Evolutionary conservation across 805 yeast species (phyloP).

Genomic region (Saccharomycopsis capsularis): DNA sequence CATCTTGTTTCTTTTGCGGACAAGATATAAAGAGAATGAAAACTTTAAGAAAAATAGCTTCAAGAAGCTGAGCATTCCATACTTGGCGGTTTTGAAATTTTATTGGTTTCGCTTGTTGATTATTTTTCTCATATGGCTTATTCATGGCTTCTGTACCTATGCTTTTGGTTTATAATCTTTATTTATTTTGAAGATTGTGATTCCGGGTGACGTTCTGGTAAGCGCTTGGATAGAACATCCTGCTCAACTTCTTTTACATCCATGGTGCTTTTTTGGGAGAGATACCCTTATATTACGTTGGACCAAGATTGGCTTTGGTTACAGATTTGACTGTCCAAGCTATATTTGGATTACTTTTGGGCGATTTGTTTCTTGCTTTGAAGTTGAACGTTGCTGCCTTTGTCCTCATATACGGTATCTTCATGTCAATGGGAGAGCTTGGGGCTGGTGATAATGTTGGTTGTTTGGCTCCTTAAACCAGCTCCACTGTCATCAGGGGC

Average conservation of each 20-base stretch:
- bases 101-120: constrained; percentile 75
- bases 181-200: constrained; percentile 51
- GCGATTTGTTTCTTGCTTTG: constrained; percentile 55
- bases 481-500: constrained; percentile 84
- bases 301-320: constrained; percentile 78
- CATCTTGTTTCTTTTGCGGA: constrained; percentile 67
- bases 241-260: constrained; percentile 76
- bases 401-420: constrained; percentile 83
- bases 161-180: constrained; percentile 84
- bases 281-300: constrained; percentile 73
- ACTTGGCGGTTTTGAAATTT: constrained; percentile 60
- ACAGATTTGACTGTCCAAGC: constrained; percentile 70
- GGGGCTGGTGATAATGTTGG: constrained; percentile 95
- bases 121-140: constrained; percentile 79
- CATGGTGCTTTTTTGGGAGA: constrained; percentile 92
- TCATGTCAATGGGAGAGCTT: constrained; percentile 81
- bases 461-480: constrained; percentile 75
- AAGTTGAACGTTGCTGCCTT: constrained; percentile 64
- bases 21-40: constrained; percentile 67
- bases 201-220: constrained; percentile 58
- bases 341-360: constrained; percentile 75
- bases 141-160: constrained; percentile 82
- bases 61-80: constrained; percentile 58
- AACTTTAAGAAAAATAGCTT: constrained; percentile 65
- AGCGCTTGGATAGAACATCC: constrained; percentile 89